Conservation (phyloP, 1,139 yeast species). For the Scheffersomyces insectosa region DNA sequence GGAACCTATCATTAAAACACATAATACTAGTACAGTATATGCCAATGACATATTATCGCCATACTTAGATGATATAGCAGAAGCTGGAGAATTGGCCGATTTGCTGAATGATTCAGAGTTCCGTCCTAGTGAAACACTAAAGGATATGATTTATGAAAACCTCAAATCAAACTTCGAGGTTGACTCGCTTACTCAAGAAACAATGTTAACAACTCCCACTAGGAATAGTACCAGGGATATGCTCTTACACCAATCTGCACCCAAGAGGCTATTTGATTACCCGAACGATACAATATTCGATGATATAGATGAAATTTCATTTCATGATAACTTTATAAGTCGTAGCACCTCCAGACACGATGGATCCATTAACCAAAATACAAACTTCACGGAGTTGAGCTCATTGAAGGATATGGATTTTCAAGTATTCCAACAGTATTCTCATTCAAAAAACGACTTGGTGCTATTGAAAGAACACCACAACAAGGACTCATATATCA, state of each 20-base stretch:
- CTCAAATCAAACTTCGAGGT: not conserved
- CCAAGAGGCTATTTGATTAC: not conserved
- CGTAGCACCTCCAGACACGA: conserved; percentile 19
- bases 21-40: too few relatives aligned
- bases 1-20: too few relatives aligned
- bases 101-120: too few relatives aligned
- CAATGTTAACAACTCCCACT: not conserved
- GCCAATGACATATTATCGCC: too few relatives aligned
- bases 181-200: not conserved
- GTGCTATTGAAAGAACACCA: conserved; percentile 4
- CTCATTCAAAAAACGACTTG: conserved; percentile 8
- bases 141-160: not conserved
- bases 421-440: conserved; percentile 19
- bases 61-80: too few relatives aligned
- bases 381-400: conserved; percentile 12
- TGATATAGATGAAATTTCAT: conserved; percentile 9
- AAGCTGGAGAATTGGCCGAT: too few relatives aligned
- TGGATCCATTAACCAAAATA: conserved; percentile 3
- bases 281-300: not conserved
- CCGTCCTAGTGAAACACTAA: not conserved
- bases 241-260: not conserved
- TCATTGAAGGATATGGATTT: conserved; percentile 24
- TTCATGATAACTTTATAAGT: conserved; percentile 19
- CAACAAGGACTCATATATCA: not conserved
- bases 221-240: not conserved